These are phyloP conservation scores for Nigrospora sphaerica DNA, from an alignment of 2,329 filamentous ascomycete species.

Conservation along the genomic window DNA sequence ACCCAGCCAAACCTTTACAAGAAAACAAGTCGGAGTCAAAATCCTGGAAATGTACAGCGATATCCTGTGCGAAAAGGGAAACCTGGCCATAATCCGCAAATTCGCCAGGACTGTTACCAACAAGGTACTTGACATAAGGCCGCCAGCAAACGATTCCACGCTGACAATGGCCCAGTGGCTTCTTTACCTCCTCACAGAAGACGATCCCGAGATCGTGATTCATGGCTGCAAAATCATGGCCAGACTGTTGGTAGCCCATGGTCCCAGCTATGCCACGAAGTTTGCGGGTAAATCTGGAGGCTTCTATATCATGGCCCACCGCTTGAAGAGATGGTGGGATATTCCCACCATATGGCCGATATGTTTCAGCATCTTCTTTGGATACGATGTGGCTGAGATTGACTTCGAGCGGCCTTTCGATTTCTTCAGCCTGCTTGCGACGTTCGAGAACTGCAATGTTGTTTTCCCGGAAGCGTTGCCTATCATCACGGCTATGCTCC, in stretches of 20 bases:
- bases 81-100: conserved; percentile 64
- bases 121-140: conserved; percentile 53
- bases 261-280: conserved; percentile 73
- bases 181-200: conserved; percentile 81
- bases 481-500: conserved; percentile 80
- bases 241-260: conserved; percentile 76
- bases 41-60: conserved; percentile 72
- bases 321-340: conserved; percentile 84
- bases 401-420: conserved; percentile 70
- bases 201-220: conserved; percentile 75
- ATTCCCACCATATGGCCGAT: conserved; percentile 79
- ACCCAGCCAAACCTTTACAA: conserved; percentile 40
- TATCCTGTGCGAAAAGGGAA: conserved; percentile 68
- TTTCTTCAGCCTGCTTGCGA: conserved; percentile 63
- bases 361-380: conserved; percentile 84
- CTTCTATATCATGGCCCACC: conserved; percentile 76
- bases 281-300: conserved; percentile 80
- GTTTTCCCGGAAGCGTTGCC: conserved; percentile 71
- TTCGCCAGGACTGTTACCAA: conserved; percentile 94
- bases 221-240: conserved; percentile 78
- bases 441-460: conserved; percentile 64
- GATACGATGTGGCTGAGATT: conserved; percentile 68
- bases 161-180: conserved; percentile 61
- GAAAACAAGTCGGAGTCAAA: conserved; percentile 64
- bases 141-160: conserved; percentile 15